phyloP scores from a whole-genome alignment of 805 yeast species.

The Wickerhamomyces ciferrii region DNA sequence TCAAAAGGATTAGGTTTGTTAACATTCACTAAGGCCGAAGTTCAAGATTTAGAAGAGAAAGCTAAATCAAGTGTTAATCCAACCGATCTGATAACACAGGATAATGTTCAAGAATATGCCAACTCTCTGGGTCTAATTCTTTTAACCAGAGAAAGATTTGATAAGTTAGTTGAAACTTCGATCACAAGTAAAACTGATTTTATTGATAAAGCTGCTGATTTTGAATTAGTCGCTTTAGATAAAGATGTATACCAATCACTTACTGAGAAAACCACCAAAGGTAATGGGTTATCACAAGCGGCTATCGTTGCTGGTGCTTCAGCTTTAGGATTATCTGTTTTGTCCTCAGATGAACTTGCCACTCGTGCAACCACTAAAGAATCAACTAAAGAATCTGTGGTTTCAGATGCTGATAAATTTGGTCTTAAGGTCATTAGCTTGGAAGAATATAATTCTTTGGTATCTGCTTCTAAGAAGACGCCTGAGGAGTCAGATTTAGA shows the following conservation, averaged over 20 bases:
- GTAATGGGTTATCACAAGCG: background rate
- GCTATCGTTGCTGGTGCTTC: slow-evolving; percentile 2
- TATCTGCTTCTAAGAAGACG: background rate
- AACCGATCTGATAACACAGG: slow-evolving; percentile 5
- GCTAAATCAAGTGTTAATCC: slow-evolving; percentile 5
- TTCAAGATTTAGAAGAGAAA: slow-evolving; percentile 3
- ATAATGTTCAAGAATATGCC: slow-evolving; percentile 8
- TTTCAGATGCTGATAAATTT: slow-evolving; percentile 10
- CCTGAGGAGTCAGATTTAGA: background rate
- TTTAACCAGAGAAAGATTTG: slow-evolving; percentile 15
- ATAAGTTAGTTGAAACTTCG: slow-evolving; percentile 8
- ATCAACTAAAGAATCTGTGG: slow-evolving; percentile 7
- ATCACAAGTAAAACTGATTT: background rate
- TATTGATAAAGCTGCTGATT: background rate
- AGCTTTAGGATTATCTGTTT: slow-evolving; percentile 4
- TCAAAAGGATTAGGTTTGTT: slow-evolving; percentile 14
- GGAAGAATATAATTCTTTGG: background rate
- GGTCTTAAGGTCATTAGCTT: slow-evolving; percentile 4
- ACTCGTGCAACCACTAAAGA: background rate
- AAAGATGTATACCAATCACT: background rate
- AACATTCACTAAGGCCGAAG: slow-evolving; percentile 4
- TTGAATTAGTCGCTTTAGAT: background rate
- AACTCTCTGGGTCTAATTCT: slow-evolving; percentile 16
- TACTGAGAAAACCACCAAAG: background rate
- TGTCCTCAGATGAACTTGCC: background rate